A percentile compares a stretch with the other conserved stretches of the same genome.
These are phyloP conservation scores for Penicillium atrosanguineum DNA, from an alignment of 495 filamentous ascomycete species.

Conservation along the genomic window DNA sequence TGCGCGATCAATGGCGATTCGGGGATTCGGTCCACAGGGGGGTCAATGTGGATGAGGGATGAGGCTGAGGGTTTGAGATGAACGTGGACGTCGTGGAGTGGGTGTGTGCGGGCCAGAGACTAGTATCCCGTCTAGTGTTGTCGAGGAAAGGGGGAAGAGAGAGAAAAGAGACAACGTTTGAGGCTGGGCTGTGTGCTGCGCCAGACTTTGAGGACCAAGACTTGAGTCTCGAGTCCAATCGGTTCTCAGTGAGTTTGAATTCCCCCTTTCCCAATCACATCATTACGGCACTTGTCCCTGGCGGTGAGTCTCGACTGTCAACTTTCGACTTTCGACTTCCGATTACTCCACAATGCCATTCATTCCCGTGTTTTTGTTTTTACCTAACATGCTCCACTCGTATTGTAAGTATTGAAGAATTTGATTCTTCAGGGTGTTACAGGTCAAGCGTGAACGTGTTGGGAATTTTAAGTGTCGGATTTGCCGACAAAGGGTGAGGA, in stretches of 20 bases:
- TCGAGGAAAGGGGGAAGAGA: background rate
- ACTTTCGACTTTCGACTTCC: too few relatives aligned
- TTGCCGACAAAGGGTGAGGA: too few relatives aligned
- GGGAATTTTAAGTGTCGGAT: background rate
- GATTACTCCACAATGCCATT: slow-evolving; percentile 15
- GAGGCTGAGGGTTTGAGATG: slow-evolving; percentile 2
- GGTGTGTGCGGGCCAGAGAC: slow-evolving; percentile 3
- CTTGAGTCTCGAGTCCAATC: background rate
- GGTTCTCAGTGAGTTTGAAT: background rate
- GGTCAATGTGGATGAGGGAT: slow-evolving; percentile 2
- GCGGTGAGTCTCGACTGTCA: slow-evolving; percentile 21
- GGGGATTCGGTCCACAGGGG: slow-evolving; percentile 4
- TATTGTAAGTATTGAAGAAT: background rate
- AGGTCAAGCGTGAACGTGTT: background rate
- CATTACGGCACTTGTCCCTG: slow-evolving; percentile 17
- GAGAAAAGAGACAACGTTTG: background rate
- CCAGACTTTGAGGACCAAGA: background rate
- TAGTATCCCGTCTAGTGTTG: background rate
- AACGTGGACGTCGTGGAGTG: slow-evolving; percentile 1
- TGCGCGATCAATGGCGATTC: slow-evolving; percentile 9
- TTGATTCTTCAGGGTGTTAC: background rate
- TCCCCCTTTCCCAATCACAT: slow-evolving; percentile 12
- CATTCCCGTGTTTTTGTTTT: background rate
- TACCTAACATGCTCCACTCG: background rate
- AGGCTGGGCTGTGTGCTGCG: background rate